Evolutionary conservation across 345 rosid species (phyloP), one percentile per base, ranked within the genome.

Genomic region (Syzygium jambos): DNA sequence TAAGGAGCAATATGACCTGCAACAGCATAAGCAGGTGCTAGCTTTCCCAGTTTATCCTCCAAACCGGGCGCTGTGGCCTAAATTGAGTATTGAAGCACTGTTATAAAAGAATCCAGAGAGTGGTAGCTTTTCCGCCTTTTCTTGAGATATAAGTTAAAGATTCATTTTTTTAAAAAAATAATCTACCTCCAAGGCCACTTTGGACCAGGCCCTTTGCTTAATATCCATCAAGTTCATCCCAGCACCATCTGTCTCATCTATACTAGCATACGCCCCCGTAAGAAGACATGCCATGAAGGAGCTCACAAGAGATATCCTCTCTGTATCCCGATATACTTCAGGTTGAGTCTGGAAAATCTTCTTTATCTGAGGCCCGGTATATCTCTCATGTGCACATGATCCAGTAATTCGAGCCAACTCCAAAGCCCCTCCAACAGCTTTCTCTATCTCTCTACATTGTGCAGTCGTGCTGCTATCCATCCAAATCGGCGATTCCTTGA

Each of bases 211-310:
- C 63, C 93, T 93, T 65, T 86, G 90, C 90, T 91, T 93, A 56
- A 96, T 93, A 91, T 97, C 96, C 99, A 97, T 96, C 93, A 97
- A 93, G 89, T 97, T 97, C 99, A 97, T 97, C 87, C 99, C 99
- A 27, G 98, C 97, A 85, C 92, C 99, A 91, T 97, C 99, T 59
- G 98, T 95, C 87, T 94, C 92, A 89, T 96, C 98, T 88, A 97
- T 96, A 51, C 91, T 92, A 86, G 98, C 99, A 92, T 96, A 94
- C n/a, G 89, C 90, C 49, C 97, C 99, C 21, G 92, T 88, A 13
- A 97, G 86, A 51, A 97, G 92, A 85, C 95, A 96, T 1, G 99
- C 98, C 96, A 97, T 93, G 87, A 97, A 97, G 22, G 99, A 98
- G 94, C 99, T 98, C 90, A 96, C 99, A 57, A 96, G 93, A 55